Conservation (phyloP, 2,329 filamentous ascomycete species). For the Aspergillus quadricinctus region DNA sequence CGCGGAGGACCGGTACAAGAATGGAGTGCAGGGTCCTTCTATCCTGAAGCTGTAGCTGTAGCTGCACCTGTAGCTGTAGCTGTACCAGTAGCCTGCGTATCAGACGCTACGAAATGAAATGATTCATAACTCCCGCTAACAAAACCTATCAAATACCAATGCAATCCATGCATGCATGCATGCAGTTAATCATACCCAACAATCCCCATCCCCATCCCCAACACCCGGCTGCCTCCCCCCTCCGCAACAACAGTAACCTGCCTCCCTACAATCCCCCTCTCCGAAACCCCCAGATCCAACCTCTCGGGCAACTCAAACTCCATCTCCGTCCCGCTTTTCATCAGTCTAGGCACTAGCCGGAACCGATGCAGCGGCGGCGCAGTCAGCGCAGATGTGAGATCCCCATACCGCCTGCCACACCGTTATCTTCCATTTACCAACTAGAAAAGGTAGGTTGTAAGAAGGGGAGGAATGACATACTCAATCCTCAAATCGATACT, state of each 20-base stretch:
- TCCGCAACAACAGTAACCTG: conserved; percentile 26
- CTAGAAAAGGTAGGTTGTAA: neutral
- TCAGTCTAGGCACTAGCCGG: conserved; percentile 9
- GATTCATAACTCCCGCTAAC: neutral
- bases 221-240: conserved; percentile 13
- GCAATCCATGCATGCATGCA: neutral
- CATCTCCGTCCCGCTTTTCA: conserved; percentile 8
- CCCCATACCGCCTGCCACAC: conserved; percentile 20
- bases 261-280: conserved; percentile 31
- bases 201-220: conserved; percentile 27
- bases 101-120: neutral
- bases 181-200: conserved; percentile 31
- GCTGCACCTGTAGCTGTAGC: neutral
- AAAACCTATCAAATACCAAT: neutral
- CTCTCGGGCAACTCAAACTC: conserved; percentile 26
- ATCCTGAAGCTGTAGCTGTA: conserved; percentile 23
- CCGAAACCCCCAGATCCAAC: conserved; percentile 32
- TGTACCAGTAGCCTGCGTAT: too few relatives aligned
- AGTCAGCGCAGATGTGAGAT: conserved; percentile 15
- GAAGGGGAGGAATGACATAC: conserved; percentile 13
- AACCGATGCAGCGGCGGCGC: conserved; percentile 25
- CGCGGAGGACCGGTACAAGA: conserved; percentile 62
- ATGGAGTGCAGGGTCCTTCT: conserved; percentile 21
- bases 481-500: conserved; percentile 31
- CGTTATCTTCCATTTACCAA: neutral